Conservation (phyloP, 2,329 filamentous ascomycete genomes). For the Epichloe gansuensis region DNA sequence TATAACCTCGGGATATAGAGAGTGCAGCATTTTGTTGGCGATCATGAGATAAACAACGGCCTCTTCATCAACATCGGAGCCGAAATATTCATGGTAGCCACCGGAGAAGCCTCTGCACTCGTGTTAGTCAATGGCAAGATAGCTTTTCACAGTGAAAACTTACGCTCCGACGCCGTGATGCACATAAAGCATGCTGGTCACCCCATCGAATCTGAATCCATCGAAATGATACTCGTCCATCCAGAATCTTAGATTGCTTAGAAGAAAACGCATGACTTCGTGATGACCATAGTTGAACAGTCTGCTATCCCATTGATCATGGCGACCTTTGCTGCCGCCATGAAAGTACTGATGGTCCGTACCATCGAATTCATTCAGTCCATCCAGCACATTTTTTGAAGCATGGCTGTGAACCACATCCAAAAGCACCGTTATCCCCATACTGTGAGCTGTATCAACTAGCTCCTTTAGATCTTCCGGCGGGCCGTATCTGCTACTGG, state of each 20-base stretch:
- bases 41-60: constrained; percentile 91
- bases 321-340: constrained; percentile 66
- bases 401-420: constrained; percentile 97
- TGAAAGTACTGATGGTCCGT: constrained; percentile 96
- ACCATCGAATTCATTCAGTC: constrained; percentile 90
- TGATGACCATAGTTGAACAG: constrained; percentile 95
- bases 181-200: constrained; percentile 94
- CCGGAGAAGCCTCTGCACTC: constrained; percentile 73
- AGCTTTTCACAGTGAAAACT: constrained; percentile 23
- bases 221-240: constrained; percentile 98
- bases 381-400: constrained; percentile 93
- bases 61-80: constrained; percentile 77
- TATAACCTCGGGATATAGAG: constrained; percentile 76
- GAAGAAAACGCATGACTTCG: constrained; percentile 87
- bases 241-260: constrained; percentile 96
- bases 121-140: constrained; percentile 4
- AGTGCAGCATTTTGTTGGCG: constrained; percentile 89
- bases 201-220: constrained; percentile 94
- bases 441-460: constrained; percentile 82
- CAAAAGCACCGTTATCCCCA: constrained; percentile 83
- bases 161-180: constrained; percentile 97
- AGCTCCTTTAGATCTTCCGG: constrained; percentile 95
- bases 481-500: constrained; percentile 85
- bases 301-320: constrained; percentile 92
- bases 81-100: constrained; percentile 97